phyloP scores from a whole-genome alignment of 176 grass and related monocot species.

The Zizania latifolia region DNA sequence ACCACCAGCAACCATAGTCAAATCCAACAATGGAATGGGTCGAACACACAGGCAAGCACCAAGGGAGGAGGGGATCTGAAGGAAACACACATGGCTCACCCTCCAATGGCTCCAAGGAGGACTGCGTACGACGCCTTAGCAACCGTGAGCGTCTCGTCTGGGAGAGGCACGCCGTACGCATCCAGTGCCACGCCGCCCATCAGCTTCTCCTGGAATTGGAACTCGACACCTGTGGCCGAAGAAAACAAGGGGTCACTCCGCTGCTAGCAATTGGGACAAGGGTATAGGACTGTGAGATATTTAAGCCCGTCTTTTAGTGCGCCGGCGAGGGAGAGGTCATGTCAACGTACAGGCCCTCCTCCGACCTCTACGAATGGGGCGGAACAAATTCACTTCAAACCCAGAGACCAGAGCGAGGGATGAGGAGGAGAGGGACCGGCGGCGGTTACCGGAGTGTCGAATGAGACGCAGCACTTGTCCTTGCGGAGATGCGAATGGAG shows the following conservation, averaged over 20 bases:
- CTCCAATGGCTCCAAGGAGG: slow-evolving; percentile 68
- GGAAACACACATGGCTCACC: no score
- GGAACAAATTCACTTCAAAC: neutral
- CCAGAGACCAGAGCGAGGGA: slow-evolving; percentile 11
- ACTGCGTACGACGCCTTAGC: slow-evolving; percentile 55
- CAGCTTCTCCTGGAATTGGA: slow-evolving; percentile 59
- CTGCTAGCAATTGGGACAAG: neutral
- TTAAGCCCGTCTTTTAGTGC: slow-evolving; percentile 46
- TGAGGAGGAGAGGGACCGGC: no score
- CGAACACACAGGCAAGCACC: no score
- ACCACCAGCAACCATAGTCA: no score
- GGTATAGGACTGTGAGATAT: neutral
- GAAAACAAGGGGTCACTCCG: neutral
- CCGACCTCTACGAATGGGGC: slow-evolving; percentile 43
- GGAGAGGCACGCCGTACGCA: slow-evolving; percentile 57
- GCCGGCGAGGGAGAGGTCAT: slow-evolving; percentile 60
- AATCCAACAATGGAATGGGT: no score
- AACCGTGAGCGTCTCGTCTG: slow-evolving; percentile 57
- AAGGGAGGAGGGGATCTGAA: no score
- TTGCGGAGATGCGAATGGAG: slow-evolving; percentile 65
- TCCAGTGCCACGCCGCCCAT: slow-evolving; percentile 69
- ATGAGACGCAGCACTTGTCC: no score
- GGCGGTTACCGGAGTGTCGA: no score
- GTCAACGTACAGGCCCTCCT: slow-evolving; percentile 79
- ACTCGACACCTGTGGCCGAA: slow-evolving; percentile 44